Percentiles rank a stretch among this genome's conserved stretches.
Evolutionary conservation across 768 basidiomycete species (phyloP).

Genomic region (Infundibulicybe gibba): DNA sequence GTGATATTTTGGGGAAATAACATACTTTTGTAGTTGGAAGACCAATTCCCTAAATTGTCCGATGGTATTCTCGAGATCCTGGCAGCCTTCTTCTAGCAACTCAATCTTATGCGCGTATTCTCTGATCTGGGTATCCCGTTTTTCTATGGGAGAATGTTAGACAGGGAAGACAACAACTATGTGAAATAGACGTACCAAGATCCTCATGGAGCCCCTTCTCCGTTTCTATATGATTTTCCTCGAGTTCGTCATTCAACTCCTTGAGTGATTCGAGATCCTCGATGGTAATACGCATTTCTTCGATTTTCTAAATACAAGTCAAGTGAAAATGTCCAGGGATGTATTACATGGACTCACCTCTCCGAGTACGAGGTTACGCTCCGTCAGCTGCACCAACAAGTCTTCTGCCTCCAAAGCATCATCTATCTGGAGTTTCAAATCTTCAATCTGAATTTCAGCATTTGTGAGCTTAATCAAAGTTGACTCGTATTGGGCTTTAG

Average conservation of each 20-base stretch:
- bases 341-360: slow-evolving; percentile 51
- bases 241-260: slow-evolving; percentile 95
- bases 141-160: slow-evolving; percentile 37
- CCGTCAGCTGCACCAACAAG: slow-evolving; percentile 92
- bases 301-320: slow-evolving; percentile 72
- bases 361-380: slow-evolving; percentile 86
- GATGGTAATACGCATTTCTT: slow-evolving; percentile 94
- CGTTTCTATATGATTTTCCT: slow-evolving; percentile 93
- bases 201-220: slow-evolving; percentile 91
- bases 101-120: slow-evolving; percentile 66
- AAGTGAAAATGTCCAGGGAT: neutral
- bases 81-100: slow-evolving; percentile 70
- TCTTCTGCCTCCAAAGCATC: slow-evolving; percentile 97
- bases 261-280: slow-evolving; percentile 96
- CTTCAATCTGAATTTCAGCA: slow-evolving; percentile 90
- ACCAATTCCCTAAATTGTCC: slow-evolving; percentile 92
- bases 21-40: slow-evolving; percentile 71
- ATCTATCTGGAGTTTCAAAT: slow-evolving; percentile 91
- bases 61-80: slow-evolving; percentile 87
- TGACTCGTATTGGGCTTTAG: slow-evolving; percentile 73
- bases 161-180: neutral
- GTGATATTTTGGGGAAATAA: slow-evolving; percentile 2
- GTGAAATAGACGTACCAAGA: slow-evolving; percentile 55
- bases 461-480: slow-evolving; percentile 78
- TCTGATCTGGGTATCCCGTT: slow-evolving; percentile 64